These are phyloP conservation scores for Blepharisma undulans DNA, from an alignment of 169 alveolate genomes.

Conservation along the genomic window DNA sequence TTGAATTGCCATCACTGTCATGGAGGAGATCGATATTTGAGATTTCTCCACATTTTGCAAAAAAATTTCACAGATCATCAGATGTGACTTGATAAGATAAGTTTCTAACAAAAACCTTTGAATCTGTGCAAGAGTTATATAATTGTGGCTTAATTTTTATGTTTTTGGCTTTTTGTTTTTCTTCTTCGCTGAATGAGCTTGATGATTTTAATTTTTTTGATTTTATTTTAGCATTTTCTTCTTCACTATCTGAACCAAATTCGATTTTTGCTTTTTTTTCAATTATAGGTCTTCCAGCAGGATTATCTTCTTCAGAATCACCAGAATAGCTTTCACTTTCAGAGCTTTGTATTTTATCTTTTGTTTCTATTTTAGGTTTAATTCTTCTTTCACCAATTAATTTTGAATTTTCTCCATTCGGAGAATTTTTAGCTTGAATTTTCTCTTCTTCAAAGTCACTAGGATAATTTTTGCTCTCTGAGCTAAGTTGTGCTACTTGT, in stretches of 20 bases:
- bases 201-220: too few species aligned
- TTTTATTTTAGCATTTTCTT: background rate
- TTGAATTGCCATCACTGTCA: slow-evolving; percentile 40
- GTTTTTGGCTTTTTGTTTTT: background rate
- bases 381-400: background rate
- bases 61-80: slow-evolving; percentile 53
- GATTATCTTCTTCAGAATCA: background rate
- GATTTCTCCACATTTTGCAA: slow-evolving; percentile 67
- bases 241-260: background rate
- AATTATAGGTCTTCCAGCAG: background rate
- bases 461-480: background rate
- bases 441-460: background rate
- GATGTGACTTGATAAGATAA: slow-evolving; percentile 66
- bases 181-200: background rate
- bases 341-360: background rate
- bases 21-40: slow-evolving; percentile 43
- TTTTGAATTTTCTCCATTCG: too few species aligned
- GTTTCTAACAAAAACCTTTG: slow-evolving; percentile 66
- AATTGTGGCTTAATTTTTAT: background rate
- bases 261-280: background rate
- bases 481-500: too few species aligned
- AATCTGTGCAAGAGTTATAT: background rate
- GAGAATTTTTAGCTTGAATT: background rate
- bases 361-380: background rate
- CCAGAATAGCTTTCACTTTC: background rate